Conservation (phyloP, 139 green algal species). For the Penium margaritaceum region DNA sequence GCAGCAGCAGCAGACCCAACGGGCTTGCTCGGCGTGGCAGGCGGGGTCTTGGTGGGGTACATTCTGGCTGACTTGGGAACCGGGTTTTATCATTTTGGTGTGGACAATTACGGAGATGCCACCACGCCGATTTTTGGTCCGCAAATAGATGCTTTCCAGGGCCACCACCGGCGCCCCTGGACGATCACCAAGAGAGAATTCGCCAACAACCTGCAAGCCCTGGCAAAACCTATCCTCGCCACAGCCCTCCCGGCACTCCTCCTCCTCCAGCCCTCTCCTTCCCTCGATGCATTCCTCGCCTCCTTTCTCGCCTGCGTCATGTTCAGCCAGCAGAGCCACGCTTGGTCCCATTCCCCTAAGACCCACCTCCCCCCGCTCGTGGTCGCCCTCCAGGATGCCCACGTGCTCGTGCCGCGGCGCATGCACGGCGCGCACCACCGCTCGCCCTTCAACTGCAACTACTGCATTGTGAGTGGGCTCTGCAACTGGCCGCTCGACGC, state of each 20-base stretch:
- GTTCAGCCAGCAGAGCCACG: conserved; percentile 93
- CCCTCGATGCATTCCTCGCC: conserved; percentile 59
- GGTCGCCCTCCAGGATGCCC: conserved; percentile 68
- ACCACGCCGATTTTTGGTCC: conserved; percentile 80
- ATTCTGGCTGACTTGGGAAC: conserved; percentile 52
- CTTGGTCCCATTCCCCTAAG: conserved; percentile 87
- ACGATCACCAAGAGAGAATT: conserved; percentile 95
- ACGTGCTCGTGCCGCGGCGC: conserved; percentile 69
- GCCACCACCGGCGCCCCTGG: conserved; percentile 90
- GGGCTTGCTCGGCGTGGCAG: neutral
- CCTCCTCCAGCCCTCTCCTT: conserved; percentile 48
- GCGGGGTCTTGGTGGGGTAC: conserved; percentile 23
- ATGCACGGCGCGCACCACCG: conserved; percentile 86
- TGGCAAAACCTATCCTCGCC: conserved; percentile 44
- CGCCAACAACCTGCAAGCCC: conserved; percentile 82
- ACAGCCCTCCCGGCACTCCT: conserved; percentile 41
- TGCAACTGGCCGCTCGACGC: conserved; percentile 83
- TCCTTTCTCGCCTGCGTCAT: conserved; percentile 70
- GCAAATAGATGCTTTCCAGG: conserved; percentile 64
- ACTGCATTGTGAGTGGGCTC: conserved; percentile 87
- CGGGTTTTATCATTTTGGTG: conserved; percentile 78
- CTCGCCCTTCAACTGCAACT: conserved; percentile 89
- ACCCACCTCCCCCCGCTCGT: conserved; percentile 68
- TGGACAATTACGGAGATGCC: conserved; percentile 89
- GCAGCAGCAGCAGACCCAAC: neutral